phyloP scores from a whole-genome alignment of 768 basidiomycete genomes.

The Suillus decipiens region DNA sequence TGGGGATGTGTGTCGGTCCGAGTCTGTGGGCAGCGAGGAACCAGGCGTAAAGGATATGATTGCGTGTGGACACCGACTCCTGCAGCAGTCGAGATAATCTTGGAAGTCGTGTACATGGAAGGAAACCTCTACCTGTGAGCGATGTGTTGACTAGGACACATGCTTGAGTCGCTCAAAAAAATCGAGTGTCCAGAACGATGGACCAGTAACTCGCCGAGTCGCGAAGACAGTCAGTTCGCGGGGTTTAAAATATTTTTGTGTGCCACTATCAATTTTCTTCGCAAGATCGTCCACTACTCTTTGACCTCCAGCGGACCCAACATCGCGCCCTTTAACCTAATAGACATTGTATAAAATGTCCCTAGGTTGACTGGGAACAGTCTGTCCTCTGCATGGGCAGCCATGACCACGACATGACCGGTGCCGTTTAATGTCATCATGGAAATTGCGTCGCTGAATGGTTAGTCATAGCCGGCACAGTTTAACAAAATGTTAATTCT shows the following conservation, averaged over 20 bases:
- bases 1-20: neutral
- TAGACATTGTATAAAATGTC: slow-evolving; percentile 30
- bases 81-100: neutral
- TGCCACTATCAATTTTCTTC: slow-evolving; percentile 31
- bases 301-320: slow-evolving; percentile 28
- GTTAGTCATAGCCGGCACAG: slow-evolving; percentile 34
- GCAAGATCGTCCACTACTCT: slow-evolving; percentile 30
- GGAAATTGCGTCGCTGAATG: slow-evolving; percentile 35
- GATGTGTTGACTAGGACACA: neutral
- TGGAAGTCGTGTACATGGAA: neutral
- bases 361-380: slow-evolving; percentile 34
- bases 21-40: neutral
- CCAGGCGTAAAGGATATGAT: neutral
- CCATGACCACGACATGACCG: slow-evolving; percentile 38
- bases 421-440: slow-evolving; percentile 35
- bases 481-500: slow-evolving; percentile 36
- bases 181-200: neutral
- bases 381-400: slow-evolving; percentile 34
- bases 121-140: neutral
- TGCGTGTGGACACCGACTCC: neutral
- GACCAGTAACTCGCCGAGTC: too few species aligned
- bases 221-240: too few species aligned
- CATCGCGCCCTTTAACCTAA: slow-evolving; percentile 34
- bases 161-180: neutral
- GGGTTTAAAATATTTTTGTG: slow-evolving; percentile 8